Conservation (phyloP, 768 basidiomycete genomes). For the Brasilioporus rufonigricans region DNA sequence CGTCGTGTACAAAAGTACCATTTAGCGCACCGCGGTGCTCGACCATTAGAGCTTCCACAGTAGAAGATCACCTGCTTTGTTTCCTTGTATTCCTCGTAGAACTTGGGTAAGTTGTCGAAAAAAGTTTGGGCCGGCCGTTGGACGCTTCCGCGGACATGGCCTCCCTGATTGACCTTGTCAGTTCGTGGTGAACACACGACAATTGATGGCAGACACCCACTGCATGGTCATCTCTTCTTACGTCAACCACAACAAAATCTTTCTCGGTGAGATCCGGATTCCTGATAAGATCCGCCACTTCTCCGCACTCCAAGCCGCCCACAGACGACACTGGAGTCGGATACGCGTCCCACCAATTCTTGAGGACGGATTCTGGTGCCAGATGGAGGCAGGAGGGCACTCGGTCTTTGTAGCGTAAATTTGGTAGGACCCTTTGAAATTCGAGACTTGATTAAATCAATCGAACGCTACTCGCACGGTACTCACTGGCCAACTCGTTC, state of each 20-base stretch:
- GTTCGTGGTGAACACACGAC: neutral
- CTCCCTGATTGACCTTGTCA: conserved; percentile 38
- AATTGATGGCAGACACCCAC: conserved; percentile 30
- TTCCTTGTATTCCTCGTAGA: conserved; percentile 41
- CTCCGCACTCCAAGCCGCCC: conserved; percentile 30
- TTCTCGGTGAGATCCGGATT: conserved; percentile 8
- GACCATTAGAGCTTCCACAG: conserved; percentile 48
- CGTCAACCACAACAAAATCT: conserved; percentile 47
- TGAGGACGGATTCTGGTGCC: conserved; percentile 25
- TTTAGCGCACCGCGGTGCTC: conserved; percentile 53
- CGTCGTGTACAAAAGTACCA: conserved; percentile 37
- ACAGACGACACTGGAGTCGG: conserved; percentile 37
- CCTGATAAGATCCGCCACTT: conserved; percentile 35
- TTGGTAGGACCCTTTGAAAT: conserved; percentile 42
- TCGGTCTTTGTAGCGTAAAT: conserved; percentile 43
- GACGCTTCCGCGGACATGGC: conserved; percentile 50
- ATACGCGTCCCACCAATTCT: conserved; percentile 55
- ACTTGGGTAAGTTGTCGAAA: conserved; percentile 40
- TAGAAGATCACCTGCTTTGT: conserved; percentile 51
- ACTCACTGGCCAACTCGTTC: conserved; percentile 47
- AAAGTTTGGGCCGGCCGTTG: conserved; percentile 52
- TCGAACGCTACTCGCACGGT: neutral
- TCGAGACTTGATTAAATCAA: neutral
- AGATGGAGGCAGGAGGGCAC: neutral
- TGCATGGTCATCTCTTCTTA: conserved; percentile 44